Base-by-base conservation (phyloP, 2,329 filamentous ascomycete species). In the Stagonosporopsis chrysanthemi region DNA sequence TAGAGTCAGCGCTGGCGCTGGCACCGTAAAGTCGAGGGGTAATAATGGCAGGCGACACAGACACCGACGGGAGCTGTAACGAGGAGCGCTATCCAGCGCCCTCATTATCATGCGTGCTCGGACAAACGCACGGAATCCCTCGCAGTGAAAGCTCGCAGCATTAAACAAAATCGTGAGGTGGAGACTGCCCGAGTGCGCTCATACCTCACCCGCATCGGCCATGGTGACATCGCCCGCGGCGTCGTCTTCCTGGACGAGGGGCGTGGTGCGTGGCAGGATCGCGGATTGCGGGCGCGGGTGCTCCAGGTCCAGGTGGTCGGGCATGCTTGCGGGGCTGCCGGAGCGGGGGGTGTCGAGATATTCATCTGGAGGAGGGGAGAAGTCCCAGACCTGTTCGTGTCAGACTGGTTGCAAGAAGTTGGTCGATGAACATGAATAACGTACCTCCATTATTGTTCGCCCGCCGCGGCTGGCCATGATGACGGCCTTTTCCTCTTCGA, bases 401-500 rank as follows among this genome's bases (percentile, higher is more conserved):
- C 79, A 76, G 60, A 5, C 31, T 22, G 14, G 11, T 31, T 11
- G 5, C 28, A 31, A 31, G 26, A 28, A 28, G 9, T 28, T n/a
- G n/a, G n/a, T 26, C 4, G 24, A 26, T 26, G 24, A 26, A 4
- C 7, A 7, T 4, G 24, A 26, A 26, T 7, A 41, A 76, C 88
- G 80, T 80, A 96, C 94, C 88, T 99, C 95, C 95, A 99, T 99
- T 61, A 98, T 90, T 0, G 96, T 98, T 61, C 93, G 88, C 53
- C 88, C 89, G 49, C 87, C 87, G 58, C 94, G 86, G 68, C 92
- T 89, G 8, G 95, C 95, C 83, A 99, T 90, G 29, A 97, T 94
- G 28, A 99, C 94, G 56, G 94, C 96, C 77, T 97, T 98, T 78
- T 99, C 95, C 64, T 97, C 94, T 73, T 99, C 95, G 75, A 99